Percentiles rank a stretch among this genome's conserved stretches.
These are phyloP conservation scores for Fusarium sterilihyphosum DNA, from an alignment of 2,329 filamentous ascomycete species.

Conservation along the genomic window DNA sequence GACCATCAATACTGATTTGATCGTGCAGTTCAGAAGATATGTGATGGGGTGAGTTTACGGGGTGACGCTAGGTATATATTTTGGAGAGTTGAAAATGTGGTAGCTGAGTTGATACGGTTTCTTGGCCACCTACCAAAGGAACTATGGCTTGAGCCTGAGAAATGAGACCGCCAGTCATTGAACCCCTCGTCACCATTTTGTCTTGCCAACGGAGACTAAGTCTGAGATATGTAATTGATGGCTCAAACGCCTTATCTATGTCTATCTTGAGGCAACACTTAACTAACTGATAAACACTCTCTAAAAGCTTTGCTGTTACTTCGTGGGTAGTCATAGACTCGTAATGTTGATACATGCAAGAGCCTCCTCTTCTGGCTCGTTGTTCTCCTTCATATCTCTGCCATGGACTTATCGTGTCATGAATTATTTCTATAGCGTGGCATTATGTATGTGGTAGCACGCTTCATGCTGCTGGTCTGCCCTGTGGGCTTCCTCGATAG, in stretches of 20 bases:
- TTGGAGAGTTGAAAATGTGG: neutral
- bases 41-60: neutral
- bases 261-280: neutral
- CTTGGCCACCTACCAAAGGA: conserved; percentile 20
- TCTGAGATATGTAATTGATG: neutral
- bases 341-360: conserved; percentile 8
- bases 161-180: neutral
- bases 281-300: neutral
- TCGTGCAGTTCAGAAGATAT: conserved; percentile 6
- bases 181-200: too few species aligned
- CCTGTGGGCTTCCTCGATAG: conserved; percentile 13
- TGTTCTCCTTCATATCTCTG: neutral
- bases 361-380: neutral
- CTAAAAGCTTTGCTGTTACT: neutral
- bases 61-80: conserved; percentile 12
- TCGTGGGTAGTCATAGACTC: neutral
- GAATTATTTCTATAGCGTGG: neutral
- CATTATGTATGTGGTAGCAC: neutral
- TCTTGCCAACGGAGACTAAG: neutral
- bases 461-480: conserved; percentile 1
- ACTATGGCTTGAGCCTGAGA: conserved; percentile 25
- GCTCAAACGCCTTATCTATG: neutral
- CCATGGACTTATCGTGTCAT: neutral
- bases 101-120: conserved; percentile 21
- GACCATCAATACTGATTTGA: neutral